phyloP scores from a whole-genome alignment of 2,329 filamentous ascomycete genomes.

The Penicillium sp. region DNA sequence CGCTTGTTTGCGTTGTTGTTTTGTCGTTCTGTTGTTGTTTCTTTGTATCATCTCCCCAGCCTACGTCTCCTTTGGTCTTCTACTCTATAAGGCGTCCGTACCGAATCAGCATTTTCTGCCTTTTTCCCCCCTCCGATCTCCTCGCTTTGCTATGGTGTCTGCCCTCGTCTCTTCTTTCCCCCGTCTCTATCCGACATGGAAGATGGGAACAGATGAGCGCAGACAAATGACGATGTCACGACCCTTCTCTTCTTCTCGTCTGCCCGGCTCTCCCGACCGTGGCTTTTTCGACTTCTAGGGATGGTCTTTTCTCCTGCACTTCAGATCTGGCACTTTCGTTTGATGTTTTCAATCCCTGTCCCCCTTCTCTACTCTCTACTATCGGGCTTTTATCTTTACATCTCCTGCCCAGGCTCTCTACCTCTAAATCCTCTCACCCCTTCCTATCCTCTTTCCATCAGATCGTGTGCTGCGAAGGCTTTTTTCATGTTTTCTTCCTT shows the following conservation, averaged over 20 bases:
- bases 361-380: not conserved
- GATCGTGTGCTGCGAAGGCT: conserved; percentile 8
- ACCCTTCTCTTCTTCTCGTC: conserved; percentile 29
- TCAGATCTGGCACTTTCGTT: conserved; percentile 6
- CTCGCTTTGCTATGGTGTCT: conserved; percentile 7
- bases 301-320: conserved; percentile 21
- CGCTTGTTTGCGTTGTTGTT: conserved; percentile 3
- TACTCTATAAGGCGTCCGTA: not conserved
- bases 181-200: not conserved
- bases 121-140: not conserved
- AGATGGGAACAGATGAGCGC: not conserved
- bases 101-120: not conserved
- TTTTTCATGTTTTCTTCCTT: conserved; percentile 1
- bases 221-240: conserved; percentile 35
- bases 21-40: conserved; percentile 3
- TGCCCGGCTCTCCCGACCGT: conserved; percentile 20
- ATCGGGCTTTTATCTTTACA: not conserved
- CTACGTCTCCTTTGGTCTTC: not conserved
- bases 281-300: conserved; percentile 25
- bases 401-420: not conserved
- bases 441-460: not conserved
- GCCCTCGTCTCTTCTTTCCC: not conserved
- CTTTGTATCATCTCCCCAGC: conserved; percentile 10
- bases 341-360: not conserved
- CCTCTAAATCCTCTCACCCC: not conserved